Conservation (phyloP, 805 yeast species). For the Jamesozyma hellenica region DNA sequence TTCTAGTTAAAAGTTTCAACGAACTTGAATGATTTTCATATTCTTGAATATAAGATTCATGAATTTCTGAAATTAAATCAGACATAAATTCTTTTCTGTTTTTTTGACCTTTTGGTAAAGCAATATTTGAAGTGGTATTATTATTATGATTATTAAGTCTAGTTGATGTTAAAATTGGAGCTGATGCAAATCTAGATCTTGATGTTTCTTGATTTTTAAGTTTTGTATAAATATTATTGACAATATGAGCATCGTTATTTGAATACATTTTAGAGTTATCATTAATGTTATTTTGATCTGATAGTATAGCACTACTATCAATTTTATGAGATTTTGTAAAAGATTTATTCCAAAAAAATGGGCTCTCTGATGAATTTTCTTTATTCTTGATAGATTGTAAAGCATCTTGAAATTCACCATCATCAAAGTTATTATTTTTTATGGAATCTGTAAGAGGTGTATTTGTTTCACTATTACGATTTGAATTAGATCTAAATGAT, state of each 20-base stretch:
- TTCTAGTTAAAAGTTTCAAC: constrained; percentile 19
- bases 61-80: constrained; percentile 20
- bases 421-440: neutral
- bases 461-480: constrained; percentile 3
- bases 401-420: neutral
- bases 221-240: neutral
- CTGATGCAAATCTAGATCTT: neutral
- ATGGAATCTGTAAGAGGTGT: constrained; percentile 2
- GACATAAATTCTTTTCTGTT: constrained; percentile 12
- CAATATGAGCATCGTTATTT: no score
- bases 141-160: no score
- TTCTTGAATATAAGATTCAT: constrained; percentile 19
- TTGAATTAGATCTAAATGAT: constrained; percentile 11
- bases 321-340: neutral
- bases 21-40: constrained; percentile 18
- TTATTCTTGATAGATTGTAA: neutral
- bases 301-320: neutral
- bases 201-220: neutral
- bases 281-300: no score
- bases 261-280: no score
- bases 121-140: neutral
- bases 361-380: neutral
- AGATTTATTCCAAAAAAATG: neutral
- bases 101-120: neutral
- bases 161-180: neutral